Evolutionary conservation across 257 asterid species (phyloP), one percentile per base, ranked within the genome.

Genomic region (Nicotiana tabacum): DNA sequence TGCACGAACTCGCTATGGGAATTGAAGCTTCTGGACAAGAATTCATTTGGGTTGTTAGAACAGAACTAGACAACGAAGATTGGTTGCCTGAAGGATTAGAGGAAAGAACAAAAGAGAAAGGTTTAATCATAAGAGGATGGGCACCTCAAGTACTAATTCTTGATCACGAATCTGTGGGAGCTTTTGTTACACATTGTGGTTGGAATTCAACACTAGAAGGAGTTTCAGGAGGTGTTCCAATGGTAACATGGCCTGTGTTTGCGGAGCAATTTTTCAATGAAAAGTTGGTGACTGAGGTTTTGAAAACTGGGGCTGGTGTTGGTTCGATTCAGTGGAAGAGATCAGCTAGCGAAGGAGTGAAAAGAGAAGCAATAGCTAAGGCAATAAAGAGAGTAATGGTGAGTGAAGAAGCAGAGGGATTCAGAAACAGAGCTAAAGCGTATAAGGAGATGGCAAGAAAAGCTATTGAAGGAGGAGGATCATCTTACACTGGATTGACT

Each of bases 41-140:
- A 60, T 94, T 93, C 89, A 81, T 94, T 24, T 94, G 97, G 98
- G 97, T 89, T 1, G 90, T 93, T 4, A 85, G 94, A 72, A 85
- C 33, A 37, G 60, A 82, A 16, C 78, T 77, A 4, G 87, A 84
- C 18, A 85, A 67, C n/a, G 88, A 78, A n/a, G 72, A 89, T 5
- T 91, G 92, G 90, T 21, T 92, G 77, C 98, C 95, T 0, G 51
- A 85, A 39, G 96, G 96, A 37, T 95, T 90, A 2, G 93, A 89
- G 67, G 95, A 87, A 35, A 92, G 93, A 77, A 82, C 29, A 1
- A 76, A 79, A 58, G 89, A 78, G 2, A 94, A 68, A 62, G 97
- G 97, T 9, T 27, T 93, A 10, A 86, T 93, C 37, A 88, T 94
- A 77, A 88, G 88, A 57, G 97, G 97, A 2, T 93, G 97, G 97